Base-by-base conservation (phyloP, 2,329 filamentous ascomycete genomes). In the Scopulariopsis brevicaulis region DNA sequence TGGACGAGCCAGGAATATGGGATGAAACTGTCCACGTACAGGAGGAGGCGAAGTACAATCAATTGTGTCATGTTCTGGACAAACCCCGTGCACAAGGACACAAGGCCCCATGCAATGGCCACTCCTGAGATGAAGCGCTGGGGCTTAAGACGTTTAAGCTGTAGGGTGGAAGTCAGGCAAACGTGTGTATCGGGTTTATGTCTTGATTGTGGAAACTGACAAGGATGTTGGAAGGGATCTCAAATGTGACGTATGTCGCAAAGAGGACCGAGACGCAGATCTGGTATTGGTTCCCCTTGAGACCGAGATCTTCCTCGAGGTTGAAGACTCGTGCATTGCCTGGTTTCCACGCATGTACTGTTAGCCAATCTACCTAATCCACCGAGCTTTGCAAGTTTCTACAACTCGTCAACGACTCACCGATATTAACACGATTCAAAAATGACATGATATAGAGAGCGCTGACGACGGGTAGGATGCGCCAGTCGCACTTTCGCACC, bases 251-350 rank as follows among this genome's bases (percentile, higher is more conserved):
- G 57, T 74, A 73, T 0, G 69, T 68, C 1, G 71, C 65, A 56
- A 71, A 72, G 2, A 69, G 61, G 1, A 70, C 61, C 0, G 67
- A 67, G 0, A 69, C 67, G 1, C 65, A 66, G 15, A 63, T 62
- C 65, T 86, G 82, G 63, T 82, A 86, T 64, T 85, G 77, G 51
- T 77, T 14, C 11, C 37, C 37, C 3, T 10, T 40, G 5, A 40
- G 37, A 4, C 37, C 37, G 11, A 40, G 12, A 18, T 40, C 37
- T 40, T 40, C 15, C 15, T 7, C 37, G 4, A 40, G 37, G 37
- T 40, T 40, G 12, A 40, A 40, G 3, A 40, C 12, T 4, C 37
- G 37, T 5, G 37, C 37, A 14, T 40, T 40, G 3, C 37, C n/a
- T n/a, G n/a, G n/a, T n/a, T n/a, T n/a, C n/a, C n/a, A n/a, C n/a